These are phyloP conservation scores for Aspergillus wentii DNA, from an alignment of 495 filamentous ascomycete species.

Conservation along the genomic window DNA sequence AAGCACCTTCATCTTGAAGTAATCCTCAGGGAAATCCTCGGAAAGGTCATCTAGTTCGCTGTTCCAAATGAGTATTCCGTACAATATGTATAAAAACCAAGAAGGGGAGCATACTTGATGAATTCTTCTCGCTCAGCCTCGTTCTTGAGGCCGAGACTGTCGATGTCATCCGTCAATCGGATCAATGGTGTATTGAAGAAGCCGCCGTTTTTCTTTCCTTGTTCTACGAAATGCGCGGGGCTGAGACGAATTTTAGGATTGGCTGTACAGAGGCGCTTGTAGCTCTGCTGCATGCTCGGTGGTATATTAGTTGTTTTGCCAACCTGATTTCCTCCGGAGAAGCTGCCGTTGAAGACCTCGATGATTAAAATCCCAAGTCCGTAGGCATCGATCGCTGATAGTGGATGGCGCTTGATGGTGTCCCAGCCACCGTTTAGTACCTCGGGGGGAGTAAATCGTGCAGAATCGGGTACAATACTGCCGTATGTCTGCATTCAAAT, in stretches of 20 bases:
- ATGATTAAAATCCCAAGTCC: constrained; percentile 78
- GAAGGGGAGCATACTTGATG: constrained; percentile 56
- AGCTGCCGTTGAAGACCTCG: constrained; percentile 86
- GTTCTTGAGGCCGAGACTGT: constrained; percentile 82
- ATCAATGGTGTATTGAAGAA: constrained; percentile 94
- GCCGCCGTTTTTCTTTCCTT: constrained; percentile 72
- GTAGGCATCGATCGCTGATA: constrained; percentile 81
- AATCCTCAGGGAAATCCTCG: constrained; percentile 94
- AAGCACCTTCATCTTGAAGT: constrained; percentile 93
- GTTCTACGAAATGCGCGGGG: constrained; percentile 81
- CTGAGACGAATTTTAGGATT: constrained; percentile 86
- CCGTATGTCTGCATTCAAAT: constrained; percentile 64
- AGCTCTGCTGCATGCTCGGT: constrained; percentile 78
- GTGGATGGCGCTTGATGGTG: constrained; percentile 72
- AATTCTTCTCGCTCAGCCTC: constrained; percentile 83
- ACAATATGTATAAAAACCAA: background rate
- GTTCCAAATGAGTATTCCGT: constrained; percentile 2
- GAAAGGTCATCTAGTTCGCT: constrained; percentile 82
- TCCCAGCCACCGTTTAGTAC: constrained; percentile 85
- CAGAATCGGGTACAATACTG: constrained; percentile 76
- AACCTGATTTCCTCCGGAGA: constrained; percentile 65
- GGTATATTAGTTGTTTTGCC: constrained; percentile 84
- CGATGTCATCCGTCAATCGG: constrained; percentile 83
- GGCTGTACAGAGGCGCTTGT: constrained; percentile 80
- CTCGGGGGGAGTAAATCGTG: constrained; percentile 79